phyloP scores from a whole-genome alignment of 225 moss, liverwort and hornwort species.

The Lunularia cruciata region DNA sequence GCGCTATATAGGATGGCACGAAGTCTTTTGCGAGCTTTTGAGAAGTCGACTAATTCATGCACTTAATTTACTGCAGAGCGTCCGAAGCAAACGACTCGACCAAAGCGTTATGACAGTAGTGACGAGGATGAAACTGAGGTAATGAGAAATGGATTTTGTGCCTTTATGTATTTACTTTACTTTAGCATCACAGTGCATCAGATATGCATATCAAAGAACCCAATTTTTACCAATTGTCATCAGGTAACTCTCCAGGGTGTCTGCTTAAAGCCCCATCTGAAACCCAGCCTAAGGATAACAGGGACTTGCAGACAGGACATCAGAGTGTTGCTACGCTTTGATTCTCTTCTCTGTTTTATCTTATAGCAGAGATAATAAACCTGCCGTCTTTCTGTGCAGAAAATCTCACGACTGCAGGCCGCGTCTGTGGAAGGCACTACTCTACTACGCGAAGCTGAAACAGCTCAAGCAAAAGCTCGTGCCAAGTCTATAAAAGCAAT shows the following conservation, averaged over 20 bases:
- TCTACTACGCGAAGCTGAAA: constrained; percentile 53
- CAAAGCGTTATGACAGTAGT: constrained; percentile 37
- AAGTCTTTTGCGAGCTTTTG: not conserved
- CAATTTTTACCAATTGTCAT: no score
- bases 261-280: no score
- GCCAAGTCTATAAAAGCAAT: constrained; percentile 42
- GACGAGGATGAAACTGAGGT: constrained; percentile 44
- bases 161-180: no score
- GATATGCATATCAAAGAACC: no score
- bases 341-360: no score
- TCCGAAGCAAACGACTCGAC: constrained; percentile 15
- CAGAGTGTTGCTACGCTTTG: no score
- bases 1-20: no score
- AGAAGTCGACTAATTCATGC: not conserved
- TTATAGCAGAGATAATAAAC: no score
- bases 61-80: constrained; percentile 12
- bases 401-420: constrained; percentile 55
- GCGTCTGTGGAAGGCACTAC: constrained; percentile 58
- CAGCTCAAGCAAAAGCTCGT: constrained; percentile 42
- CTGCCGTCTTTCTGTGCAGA: constrained; percentile 34
- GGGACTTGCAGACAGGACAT: no score
- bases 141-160: not conserved
- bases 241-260: no score
- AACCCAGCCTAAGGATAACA: no score
- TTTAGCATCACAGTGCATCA: no score